Percentiles rank a stretch among this genome's conserved stretches.
Conservation (phyloP, 495 filamentous ascomycete genomes). For the Penicillium coffeae region DNA sequence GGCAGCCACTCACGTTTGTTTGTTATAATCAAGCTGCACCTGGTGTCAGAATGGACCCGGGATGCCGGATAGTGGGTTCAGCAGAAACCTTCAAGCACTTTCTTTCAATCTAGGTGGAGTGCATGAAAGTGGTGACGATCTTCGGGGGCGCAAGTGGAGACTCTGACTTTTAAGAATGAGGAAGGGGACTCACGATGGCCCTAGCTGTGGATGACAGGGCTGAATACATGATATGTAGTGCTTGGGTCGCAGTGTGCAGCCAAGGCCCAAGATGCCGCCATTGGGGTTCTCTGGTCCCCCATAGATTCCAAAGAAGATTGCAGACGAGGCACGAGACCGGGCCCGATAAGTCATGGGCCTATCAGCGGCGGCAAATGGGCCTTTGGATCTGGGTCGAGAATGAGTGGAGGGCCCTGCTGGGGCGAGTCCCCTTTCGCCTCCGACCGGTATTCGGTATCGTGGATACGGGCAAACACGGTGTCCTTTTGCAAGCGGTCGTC, state of each 20-base stretch:
- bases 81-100: background rate
- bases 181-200: background rate
- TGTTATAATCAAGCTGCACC: too few species aligned
- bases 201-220: background rate
- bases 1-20: too few species aligned
- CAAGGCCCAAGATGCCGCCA: too few species aligned
- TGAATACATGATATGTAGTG: background rate
- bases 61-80: background rate
- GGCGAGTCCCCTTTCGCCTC: constrained; percentile 11
- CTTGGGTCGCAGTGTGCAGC: too few species aligned
- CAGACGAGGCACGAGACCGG: constrained; percentile 1
- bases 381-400: constrained; percentile 14
- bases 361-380: constrained; percentile 14
- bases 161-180: constrained; percentile 6
- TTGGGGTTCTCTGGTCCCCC: too few species aligned
- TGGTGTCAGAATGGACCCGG: background rate
- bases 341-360: constrained; percentile 18
- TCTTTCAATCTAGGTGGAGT: background rate
- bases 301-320: constrained; percentile 3
- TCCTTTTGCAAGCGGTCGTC: constrained; percentile 27
- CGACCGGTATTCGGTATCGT: constrained; percentile 12
- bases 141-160: constrained; percentile 9
- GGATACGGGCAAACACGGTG: constrained; percentile 40
- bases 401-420: constrained; percentile 4
- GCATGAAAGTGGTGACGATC: background rate